These are phyloP conservation scores for Panaeolus cyanescens DNA, from an alignment of 768 basidiomycete species.

Conservation along the genomic window DNA sequence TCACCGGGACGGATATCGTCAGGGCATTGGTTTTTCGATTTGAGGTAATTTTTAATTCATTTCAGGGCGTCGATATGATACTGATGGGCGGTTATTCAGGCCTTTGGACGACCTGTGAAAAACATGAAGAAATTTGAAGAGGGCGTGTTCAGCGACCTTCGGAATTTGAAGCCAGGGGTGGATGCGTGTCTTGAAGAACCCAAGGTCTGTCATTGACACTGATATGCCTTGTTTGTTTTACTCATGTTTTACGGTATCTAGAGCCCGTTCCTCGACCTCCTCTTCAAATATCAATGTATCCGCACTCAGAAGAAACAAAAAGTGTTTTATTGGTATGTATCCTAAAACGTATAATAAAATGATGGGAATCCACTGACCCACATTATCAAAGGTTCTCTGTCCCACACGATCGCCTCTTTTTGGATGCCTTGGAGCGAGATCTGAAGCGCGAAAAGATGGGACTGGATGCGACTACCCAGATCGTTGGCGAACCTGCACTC, in stretches of 20 bases:
- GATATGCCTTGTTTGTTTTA: conserved; percentile 4
- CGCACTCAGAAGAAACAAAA: conserved; percentile 99
- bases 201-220: conserved; percentile 59
- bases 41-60: conserved; percentile 51
- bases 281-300: conserved; percentile 97
- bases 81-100: conserved; percentile 30
- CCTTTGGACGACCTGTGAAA: conserved; percentile 86
- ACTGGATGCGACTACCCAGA: conserved; percentile 77
- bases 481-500: conserved; percentile 76
- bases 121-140: conserved; percentile 99
- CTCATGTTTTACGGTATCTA: conserved; percentile 28
- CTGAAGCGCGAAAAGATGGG: conserved; percentile 95
- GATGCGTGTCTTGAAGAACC: conserved; percentile 95
- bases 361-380: background rate
- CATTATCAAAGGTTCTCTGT: conserved; percentile 84
- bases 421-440: conserved; percentile 95
- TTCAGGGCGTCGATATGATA: conserved; percentile 5
- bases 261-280: conserved; percentile 90
- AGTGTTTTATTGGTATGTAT: conserved; percentile 92
- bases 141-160: conserved; percentile 90
- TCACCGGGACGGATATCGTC: conserved; percentile 97
- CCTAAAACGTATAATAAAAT: background rate
- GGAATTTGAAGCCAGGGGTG: conserved; percentile 91
- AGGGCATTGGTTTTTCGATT: conserved; percentile 93
- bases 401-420: conserved; percentile 94